These are phyloP conservation scores for Trichoderma orchidacearum DNA, from an alignment of 495 filamentous ascomycete genomes.

Conservation along the genomic window DNA sequence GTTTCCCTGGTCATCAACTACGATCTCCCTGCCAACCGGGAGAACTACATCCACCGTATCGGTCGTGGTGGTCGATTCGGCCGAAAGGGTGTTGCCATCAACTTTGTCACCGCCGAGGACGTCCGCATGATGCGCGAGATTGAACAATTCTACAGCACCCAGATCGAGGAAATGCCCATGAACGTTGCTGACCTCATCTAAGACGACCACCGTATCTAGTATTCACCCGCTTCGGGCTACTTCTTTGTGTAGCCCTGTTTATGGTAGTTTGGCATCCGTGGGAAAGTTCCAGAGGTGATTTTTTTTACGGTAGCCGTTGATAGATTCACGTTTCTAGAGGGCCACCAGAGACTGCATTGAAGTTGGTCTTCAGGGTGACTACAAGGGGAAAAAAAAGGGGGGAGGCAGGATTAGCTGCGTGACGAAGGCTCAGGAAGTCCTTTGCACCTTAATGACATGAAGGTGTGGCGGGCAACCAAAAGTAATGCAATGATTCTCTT, in stretches of 20 bases:
- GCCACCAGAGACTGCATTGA: not conserved
- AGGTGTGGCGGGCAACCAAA: slow-evolving; percentile 2
- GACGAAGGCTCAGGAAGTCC: slow-evolving; percentile 5
- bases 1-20: slow-evolving; percentile 99
- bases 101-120: slow-evolving; percentile 96
- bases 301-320: not conserved
- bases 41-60: slow-evolving; percentile 99
- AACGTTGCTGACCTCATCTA: slow-evolving; percentile 62
- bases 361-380: not conserved
- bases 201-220: not conserved
- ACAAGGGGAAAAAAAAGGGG: not conserved
- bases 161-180: slow-evolving; percentile 99
- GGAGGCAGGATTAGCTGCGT: not conserved
- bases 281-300: not conserved
- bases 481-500: slow-evolving; percentile 3
- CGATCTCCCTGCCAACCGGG: slow-evolving; percentile 93
- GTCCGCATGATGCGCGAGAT: slow-evolving; percentile 97
- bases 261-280: not conserved
- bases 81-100: slow-evolving; percentile 97
- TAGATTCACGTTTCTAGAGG: slow-evolving; percentile 3
- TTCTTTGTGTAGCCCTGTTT: not conserved
- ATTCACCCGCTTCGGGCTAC: slow-evolving; percentile 1
- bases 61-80: slow-evolving; percentile 93
- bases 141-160: slow-evolving; percentile 90
- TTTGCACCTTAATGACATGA: not conserved